Percentiles rank a stretch among this genome's conserved stretches.
phyloP scores from a whole-genome alignment of 768 basidiomycete species.

The Pholiota conissans region DNA sequence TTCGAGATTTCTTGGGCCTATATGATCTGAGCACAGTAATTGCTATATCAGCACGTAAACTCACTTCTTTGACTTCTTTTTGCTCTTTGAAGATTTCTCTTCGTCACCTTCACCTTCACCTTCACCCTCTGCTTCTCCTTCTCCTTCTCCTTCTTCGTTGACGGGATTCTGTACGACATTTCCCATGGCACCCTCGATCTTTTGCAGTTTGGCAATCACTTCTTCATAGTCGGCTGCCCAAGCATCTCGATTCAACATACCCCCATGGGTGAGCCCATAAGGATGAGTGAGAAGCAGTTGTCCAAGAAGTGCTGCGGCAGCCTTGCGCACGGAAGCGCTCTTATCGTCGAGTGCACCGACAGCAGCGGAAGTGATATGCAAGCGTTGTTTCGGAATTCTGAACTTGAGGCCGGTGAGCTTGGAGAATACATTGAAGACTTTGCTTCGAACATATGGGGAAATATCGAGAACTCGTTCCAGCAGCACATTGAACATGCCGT shows the following conservation, averaged over 20 bases:
- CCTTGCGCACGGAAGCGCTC: slow-evolving; percentile 82
- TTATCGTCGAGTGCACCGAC: slow-evolving; percentile 88
- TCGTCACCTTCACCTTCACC: slow-evolving; percentile 38
- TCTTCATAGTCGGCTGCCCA: slow-evolving; percentile 75
- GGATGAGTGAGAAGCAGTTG: slow-evolving; percentile 86
- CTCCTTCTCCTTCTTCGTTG: slow-evolving; percentile 35
- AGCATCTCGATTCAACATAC: slow-evolving; percentile 65
- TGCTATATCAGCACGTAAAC: neutral
- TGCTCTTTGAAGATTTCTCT: slow-evolving; percentile 29
- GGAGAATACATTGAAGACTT: slow-evolving; percentile 76
- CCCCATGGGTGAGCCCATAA: slow-evolving; percentile 83
- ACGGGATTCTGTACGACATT: slow-evolving; percentile 52
- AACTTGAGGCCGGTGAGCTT: slow-evolving; percentile 70
- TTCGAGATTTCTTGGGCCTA: slow-evolving; percentile 27
- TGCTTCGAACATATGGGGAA: slow-evolving; percentile 88
- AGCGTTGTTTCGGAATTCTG: slow-evolving; percentile 87
- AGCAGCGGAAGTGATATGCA: slow-evolving; percentile 73
- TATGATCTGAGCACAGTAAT: neutral
- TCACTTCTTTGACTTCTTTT: slow-evolving; percentile 34
- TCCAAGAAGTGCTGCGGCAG: slow-evolving; percentile 72
- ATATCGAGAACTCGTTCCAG: slow-evolving; percentile 86
- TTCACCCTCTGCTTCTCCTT: too few relatives aligned
- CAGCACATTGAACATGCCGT: slow-evolving; percentile 78
- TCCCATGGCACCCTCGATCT: slow-evolving; percentile 67
- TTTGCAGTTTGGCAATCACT: slow-evolving; percentile 62